These are phyloP conservation scores for Ceratocystis cacaofunesta DNA, from an alignment of 2,329 filamentous ascomycete genomes.

Conservation along the genomic window DNA sequence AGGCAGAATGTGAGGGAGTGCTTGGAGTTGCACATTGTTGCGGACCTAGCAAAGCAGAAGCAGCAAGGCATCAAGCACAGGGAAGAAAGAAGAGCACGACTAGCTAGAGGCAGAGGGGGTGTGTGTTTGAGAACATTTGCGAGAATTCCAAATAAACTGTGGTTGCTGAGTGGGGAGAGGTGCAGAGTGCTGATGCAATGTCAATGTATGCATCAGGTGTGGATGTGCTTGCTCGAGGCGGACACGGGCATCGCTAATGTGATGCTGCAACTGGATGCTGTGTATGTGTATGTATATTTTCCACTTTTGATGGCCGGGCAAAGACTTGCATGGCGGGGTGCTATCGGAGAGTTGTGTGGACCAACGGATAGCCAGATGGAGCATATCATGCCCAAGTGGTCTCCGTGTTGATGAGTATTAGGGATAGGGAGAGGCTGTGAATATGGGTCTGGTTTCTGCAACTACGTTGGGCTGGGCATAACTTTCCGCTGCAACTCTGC, in stretches of 20 bases:
- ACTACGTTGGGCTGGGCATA: too few species aligned
- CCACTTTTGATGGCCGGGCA: not conserved
- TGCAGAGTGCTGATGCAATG: not conserved
- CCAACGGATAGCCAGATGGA: too few species aligned
- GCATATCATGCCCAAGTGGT: too few species aligned
- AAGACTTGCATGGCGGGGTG: too few species aligned
- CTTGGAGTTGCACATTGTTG: not conserved
- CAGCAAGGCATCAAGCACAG: not conserved
- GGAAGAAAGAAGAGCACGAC: too few species aligned
- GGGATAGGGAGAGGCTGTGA: too few species aligned
- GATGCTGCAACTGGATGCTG: not conserved
- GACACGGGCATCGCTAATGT: not conserved
- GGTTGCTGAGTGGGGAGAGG: not conserved
- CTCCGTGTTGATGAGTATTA: too few species aligned
- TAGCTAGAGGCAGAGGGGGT: not conserved
- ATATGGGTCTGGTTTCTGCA: too few species aligned
- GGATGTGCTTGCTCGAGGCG: not conserved
- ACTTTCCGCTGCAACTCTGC: not conserved
- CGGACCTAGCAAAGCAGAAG: not conserved
- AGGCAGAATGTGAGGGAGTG: not conserved
- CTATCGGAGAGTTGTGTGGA: not conserved
- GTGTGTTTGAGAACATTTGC: not conserved
- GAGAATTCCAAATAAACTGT: not conserved
- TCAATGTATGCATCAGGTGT: conserved; percentile 1
- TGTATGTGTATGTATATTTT: not conserved